Base-by-base conservation (phyloP, 2,329 filamentous ascomycete species). In the Fusarium pseudocircinatum region DNA sequence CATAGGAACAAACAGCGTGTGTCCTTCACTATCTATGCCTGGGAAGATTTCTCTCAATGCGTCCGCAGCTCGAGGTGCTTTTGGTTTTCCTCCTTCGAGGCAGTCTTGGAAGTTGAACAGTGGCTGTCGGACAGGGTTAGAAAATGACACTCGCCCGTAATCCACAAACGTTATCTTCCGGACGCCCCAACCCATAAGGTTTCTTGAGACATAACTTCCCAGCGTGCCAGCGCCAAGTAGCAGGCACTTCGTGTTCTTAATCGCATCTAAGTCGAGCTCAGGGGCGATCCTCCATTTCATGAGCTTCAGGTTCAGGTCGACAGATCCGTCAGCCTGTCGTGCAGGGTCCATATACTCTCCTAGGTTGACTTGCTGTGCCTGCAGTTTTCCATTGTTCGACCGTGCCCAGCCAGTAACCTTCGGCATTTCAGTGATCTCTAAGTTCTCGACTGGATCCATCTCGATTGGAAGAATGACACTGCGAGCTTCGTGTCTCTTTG, bases 201-300 rank as follows among this genome's bases (percentile, higher is more conserved):
- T 97, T 59, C 96, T 89, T 16, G 95, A 94, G 26, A 99, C 95
- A 79, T 98, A 98, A 69, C 94, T 95, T 14, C 96, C 96, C 3
- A 99, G 86, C 0, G 96, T 99, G 20, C 96, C 96, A 2, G 96
- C 95, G 9, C 96, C 96, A 4, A 99, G 89, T 6, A 99, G 85
- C 22, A 99, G 88, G 79, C 96, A 99, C 79, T 92, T 97, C 7
- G 94, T 96, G 64, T 92, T 89, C 79, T 97, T 98, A 80, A 98
- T 95, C 36, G 89, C 89, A 36, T 98, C 95, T 15, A 99, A 89
- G 79, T 98, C 89, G 44, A 99, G 88, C 57, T 92, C 91, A 0
- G 96, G 96, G 13, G 95, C 94, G 77, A 99, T 94, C 43, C 96
- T 92, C 96, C 96, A 99, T 84, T 98, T 99, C 92, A 99, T 99